phyloP scores from a whole-genome alignment of 2,329 filamentous ascomycete species.

The Alternaria burnsii region DNA sequence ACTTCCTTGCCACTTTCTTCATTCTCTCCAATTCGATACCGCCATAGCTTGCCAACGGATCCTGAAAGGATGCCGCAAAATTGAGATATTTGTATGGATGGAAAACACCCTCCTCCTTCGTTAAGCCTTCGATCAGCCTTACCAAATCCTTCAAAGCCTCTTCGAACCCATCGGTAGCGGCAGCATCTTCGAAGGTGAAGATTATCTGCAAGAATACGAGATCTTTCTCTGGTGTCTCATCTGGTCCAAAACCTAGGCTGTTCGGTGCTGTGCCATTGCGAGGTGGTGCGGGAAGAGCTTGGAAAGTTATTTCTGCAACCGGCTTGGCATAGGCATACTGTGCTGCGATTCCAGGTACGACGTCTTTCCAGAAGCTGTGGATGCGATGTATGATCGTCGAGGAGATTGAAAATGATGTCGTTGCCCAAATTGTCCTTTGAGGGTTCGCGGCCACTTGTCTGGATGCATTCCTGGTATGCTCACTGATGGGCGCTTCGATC shows the following conservation, averaged over 20 bases:
- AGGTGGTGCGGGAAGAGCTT: constrained; percentile 29
- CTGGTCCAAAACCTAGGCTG: constrained; percentile 28
- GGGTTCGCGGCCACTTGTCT: constrained; percentile 19
- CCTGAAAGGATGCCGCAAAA: constrained; percentile 49
- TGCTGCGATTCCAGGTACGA: constrained; percentile 23
- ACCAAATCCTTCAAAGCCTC: constrained; percentile 29
- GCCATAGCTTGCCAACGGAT: constrained; percentile 38
- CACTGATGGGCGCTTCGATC: constrained; percentile 25
- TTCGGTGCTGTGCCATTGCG: constrained; percentile 23
- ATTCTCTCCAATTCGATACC: constrained; percentile 16
- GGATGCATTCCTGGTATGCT: constrained; percentile 34
- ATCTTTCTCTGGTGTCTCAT: constrained; percentile 23
- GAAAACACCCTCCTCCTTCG: constrained; percentile 27
- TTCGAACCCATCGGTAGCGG: constrained; percentile 23
- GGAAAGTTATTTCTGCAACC: constrained; percentile 30
- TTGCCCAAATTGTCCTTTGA: constrained; percentile 35
- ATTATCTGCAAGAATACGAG: constrained; percentile 33
- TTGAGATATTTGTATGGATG: constrained; percentile 39
- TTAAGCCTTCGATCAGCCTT: constrained; percentile 27
- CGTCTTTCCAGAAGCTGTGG: constrained; percentile 28
- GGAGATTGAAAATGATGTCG: constrained; percentile 32
- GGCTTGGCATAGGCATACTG: constrained; percentile 25
- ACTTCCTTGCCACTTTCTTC: constrained; percentile 26
- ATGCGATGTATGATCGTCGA: constrained; percentile 29
- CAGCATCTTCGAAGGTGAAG: constrained; percentile 30